phyloP scores from a whole-genome alignment of 495 filamentous ascomycete genomes.

The Aspergillus biplanus region DNA sequence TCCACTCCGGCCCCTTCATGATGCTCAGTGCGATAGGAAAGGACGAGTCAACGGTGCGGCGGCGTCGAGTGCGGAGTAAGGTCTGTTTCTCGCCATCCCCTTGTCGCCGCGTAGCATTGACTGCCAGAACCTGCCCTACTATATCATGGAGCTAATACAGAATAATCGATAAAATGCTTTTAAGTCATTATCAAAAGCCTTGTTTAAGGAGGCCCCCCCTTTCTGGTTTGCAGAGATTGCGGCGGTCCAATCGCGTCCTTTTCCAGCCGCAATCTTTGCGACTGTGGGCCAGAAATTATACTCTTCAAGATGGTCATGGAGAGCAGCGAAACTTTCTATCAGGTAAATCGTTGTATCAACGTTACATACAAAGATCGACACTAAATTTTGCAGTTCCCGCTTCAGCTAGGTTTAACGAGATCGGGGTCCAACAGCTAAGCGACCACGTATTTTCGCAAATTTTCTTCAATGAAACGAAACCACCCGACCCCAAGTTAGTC shows the following conservation, averaged over 20 bases:
- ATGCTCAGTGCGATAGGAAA: slow-evolving; percentile 38
- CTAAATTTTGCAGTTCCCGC: slow-evolving; percentile 55
- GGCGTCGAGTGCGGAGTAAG: background rate
- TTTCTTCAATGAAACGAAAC: slow-evolving; percentile 63
- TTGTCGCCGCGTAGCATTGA: slow-evolving; percentile 19
- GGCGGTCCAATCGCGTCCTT: slow-evolving; percentile 21
- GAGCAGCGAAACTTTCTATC: slow-evolving; percentile 34
- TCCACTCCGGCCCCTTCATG: slow-evolving; percentile 27
- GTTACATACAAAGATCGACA: slow-evolving; percentile 11
- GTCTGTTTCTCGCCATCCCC: slow-evolving; percentile 7
- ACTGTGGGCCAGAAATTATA: slow-evolving; percentile 25
- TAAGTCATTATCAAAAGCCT: slow-evolving; percentile 38
- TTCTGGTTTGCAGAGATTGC: slow-evolving; percentile 34
- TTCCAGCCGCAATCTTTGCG: slow-evolving; percentile 26
- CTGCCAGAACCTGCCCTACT: slow-evolving; percentile 20
- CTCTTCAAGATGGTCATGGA: slow-evolving; percentile 32
- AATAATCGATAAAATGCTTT: slow-evolving; percentile 27
- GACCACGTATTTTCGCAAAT: slow-evolving; percentile 79
- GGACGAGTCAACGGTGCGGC: slow-evolving; percentile 9
- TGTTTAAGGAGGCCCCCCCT: slow-evolving; percentile 40
- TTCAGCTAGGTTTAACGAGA: slow-evolving; percentile 78
- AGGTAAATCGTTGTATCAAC: slow-evolving; percentile 28
- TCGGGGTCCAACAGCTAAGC: slow-evolving; percentile 93
- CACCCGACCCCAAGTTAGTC: slow-evolving; percentile 70
- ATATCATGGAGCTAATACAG: slow-evolving; percentile 29